Base-by-base conservation (phyloP, 73 alveolate genomes). In the Paramecium bursaria region DNA sequence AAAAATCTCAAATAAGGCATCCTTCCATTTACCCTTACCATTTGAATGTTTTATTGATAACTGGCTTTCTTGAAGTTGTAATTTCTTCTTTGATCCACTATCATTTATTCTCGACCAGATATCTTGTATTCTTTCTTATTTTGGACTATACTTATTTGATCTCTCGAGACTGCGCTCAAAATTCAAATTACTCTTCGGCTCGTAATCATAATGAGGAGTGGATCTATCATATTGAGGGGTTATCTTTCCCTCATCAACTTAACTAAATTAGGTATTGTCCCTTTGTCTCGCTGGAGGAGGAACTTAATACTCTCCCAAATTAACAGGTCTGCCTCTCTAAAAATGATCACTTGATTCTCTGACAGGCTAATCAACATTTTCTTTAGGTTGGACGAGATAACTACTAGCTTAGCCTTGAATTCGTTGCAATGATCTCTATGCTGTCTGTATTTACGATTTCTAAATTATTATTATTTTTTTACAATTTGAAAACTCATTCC, bases 11-110 rank as follows among this genome's bases (percentile, higher is more conserved):
- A 67, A 67, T 19, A 67, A 67, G 19, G 19, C 15, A 67, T 67
- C 82, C 19, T 67, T 67, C 82, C 82, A 67, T 67, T 67, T 67
- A 26, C 76, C 33, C 22, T 30, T 57, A 30, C n/a, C 33, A 30
- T 21, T 67, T 19, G 1, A 35, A 67, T 31, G 22, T 67, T 42
- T 67, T 4, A 67, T 57, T 67, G 21, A 19, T 35, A 21, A 33
- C 50, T 42, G 44, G 7, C 35, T 67, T 57, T 57, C 33, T 23
- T 2, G 52, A 15, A 42, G 22, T 67, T 30, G 33, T 15, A 3
- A 33, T 57, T 25, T 29, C 39, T 10, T 31, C 14, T 57, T 44
- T 35, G 17, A 7, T 21, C 44, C 82, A n/a, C 55, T 44, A 19
- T 67, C 54, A 25, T 44, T 22, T 39, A 14, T 25, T 67, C 11